Evolutionary conservation across 352 stramenopile genomes (phyloP).

Genomic region (Globisporangium paddicum): DNA sequence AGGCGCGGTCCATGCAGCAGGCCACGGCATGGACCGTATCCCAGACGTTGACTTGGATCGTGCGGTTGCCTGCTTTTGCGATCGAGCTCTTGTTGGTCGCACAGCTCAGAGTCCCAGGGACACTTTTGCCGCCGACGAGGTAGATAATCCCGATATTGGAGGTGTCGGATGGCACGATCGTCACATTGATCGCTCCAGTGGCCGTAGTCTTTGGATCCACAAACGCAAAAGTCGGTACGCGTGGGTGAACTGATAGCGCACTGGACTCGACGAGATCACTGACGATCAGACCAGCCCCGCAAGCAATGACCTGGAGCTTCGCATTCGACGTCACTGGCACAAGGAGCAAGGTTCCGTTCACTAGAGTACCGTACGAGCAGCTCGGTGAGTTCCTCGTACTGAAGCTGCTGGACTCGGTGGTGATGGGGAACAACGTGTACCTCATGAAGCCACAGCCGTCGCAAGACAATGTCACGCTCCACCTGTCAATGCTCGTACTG

Average conservation of each 20-base stretch:
- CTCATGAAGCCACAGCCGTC: constrained; percentile 40
- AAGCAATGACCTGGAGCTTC: constrained; percentile 39
- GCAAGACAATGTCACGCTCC: constrained; percentile 31
- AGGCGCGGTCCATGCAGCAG: constrained; percentile 38
- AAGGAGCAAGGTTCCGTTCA: constrained; percentile 11
- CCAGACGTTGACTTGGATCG: constrained; percentile 25
- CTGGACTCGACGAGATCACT: constrained; percentile 27
- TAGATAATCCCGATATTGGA: constrained; percentile 25
- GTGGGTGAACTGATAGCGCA: constrained; percentile 28
- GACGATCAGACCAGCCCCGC: constrained; percentile 24
- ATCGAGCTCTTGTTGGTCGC: not conserved
- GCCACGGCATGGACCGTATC: constrained; percentile 41
- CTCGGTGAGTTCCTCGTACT: constrained; percentile 19
- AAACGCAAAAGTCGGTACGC: constrained; percentile 32
- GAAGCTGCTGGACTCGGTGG: not conserved
- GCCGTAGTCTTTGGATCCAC: constrained; percentile 29
- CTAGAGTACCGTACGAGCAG: constrained; percentile 30
- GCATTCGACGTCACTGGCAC: constrained; percentile 33
- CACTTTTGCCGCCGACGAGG: constrained; percentile 12
- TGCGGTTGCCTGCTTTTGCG: constrained; percentile 14
- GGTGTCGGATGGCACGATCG: constrained; percentile 19
- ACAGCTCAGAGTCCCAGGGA: constrained; percentile 3
- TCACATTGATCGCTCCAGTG: constrained; percentile 42
- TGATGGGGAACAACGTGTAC: constrained; percentile 25
- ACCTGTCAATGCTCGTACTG: constrained; percentile 28